Conservation (phyloP, 352 stramenopile genomes). For the Phytopythium ostracodes region DNA sequence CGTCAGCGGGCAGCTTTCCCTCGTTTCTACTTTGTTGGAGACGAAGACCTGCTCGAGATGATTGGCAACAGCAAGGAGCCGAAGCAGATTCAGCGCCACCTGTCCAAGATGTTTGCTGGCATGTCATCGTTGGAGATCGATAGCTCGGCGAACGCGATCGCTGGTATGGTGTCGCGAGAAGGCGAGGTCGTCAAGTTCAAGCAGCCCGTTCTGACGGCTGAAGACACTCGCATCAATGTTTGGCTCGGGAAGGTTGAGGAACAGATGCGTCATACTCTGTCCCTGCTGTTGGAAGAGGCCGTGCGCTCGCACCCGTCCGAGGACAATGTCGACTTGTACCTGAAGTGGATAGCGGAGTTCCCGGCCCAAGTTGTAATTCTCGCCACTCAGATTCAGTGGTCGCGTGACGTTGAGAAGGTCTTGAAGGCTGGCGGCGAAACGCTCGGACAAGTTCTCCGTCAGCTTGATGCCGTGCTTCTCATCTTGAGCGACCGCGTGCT, state of each 20-base stretch:
- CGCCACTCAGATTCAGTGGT: conserved; percentile 98
- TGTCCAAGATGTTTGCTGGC: conserved; percentile 99
- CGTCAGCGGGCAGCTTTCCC: conserved; percentile 95
- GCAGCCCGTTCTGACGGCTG: conserved; percentile 87
- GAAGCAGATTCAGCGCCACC: conserved; percentile 94
- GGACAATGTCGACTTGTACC: conserved; percentile 82
- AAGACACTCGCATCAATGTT: conserved; percentile 90
- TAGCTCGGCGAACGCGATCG: conserved; percentile 61
- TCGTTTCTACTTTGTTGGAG: conserved; percentile 99
- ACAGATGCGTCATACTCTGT: conserved; percentile 97
- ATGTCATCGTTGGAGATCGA: conserved; percentile 92
- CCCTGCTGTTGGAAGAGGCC: conserved; percentile 92
- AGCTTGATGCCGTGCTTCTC: conserved; percentile 86
- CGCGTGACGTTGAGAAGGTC: conserved; percentile 89
- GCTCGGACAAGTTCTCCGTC: conserved; percentile 43
- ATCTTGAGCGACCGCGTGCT: conserved; percentile 97
- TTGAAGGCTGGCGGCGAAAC: conserved; percentile 66
- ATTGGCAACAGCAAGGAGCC: conserved; percentile 99
- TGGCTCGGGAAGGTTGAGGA: conserved; percentile 97
- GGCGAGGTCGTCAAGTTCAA: conserved; percentile 96
- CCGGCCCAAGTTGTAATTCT: conserved; percentile 99
- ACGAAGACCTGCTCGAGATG: conserved; percentile 99
- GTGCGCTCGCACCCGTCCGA: conserved; percentile 79
- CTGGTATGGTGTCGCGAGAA: conserved; percentile 98
- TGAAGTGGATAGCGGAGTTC: conserved; percentile 97